Conservation (phyloP, 2,329 filamentous ascomycete species). For the Pseudogymnoascus sp. region DNA sequence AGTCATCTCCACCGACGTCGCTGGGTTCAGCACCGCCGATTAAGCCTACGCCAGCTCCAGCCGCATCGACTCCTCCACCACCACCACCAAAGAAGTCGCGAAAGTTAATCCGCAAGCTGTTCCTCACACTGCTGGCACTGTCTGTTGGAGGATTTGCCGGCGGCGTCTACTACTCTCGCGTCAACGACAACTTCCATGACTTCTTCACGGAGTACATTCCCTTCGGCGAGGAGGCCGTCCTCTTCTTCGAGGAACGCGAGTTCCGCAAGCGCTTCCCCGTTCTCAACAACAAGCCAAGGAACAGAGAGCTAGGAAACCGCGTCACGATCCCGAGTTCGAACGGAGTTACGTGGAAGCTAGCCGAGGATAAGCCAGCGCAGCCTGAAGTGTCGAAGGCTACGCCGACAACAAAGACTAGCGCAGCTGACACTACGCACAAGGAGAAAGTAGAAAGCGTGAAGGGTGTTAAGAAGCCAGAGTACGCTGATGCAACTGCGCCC, state of each 20-base stretch:
- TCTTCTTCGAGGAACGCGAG: constrained; percentile 91
- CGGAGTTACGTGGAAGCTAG: constrained; percentile 72
- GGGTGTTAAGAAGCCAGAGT: constrained; percentile 26
- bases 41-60: constrained; percentile 24
- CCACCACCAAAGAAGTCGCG: constrained; percentile 36
- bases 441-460: constrained; percentile 28
- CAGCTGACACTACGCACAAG: constrained; percentile 20
- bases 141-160: constrained; percentile 73
- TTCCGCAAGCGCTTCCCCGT: constrained; percentile 77
- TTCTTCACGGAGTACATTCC: constrained; percentile 97
- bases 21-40: constrained; percentile 20
- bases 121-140: constrained; percentile 69
- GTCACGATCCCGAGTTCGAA: constrained; percentile 79
- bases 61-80: constrained; percentile 25
- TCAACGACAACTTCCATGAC: constrained; percentile 97
- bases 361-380: constrained; percentile 45
- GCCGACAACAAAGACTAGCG: constrained; percentile 16
- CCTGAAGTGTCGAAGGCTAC: background rate
- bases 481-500: constrained; percentile 21
- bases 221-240: constrained; percentile 85
- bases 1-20: constrained; percentile 29
- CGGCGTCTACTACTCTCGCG: constrained; percentile 83
- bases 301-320: constrained; percentile 53
- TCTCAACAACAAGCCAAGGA: constrained; percentile 28
- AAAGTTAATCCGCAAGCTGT: constrained; percentile 64